Base-by-base conservation (phyloP, 108 stramenopile genomes). In the Nitzschia sp. region DNA sequence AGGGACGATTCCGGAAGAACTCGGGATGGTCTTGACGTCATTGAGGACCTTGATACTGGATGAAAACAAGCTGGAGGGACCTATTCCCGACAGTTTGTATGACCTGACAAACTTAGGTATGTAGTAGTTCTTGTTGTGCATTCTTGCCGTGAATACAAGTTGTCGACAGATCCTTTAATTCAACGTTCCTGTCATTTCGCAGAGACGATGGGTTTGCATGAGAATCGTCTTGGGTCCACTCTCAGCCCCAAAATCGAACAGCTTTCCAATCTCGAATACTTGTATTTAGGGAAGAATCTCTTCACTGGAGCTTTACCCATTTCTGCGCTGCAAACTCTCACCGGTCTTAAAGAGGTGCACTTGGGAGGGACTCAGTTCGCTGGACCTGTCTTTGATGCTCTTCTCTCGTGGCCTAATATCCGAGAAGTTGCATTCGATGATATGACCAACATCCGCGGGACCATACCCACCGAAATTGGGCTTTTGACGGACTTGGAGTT, bases 1-100 rank as follows among this genome's bases (percentile, higher is more conserved):
- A 11, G 74, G 74, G 18, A 46, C 54, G n/a, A 45, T 75, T 42
- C 74, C 74, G 13, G 59, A 46, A 0, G 74, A 75, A 45, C 25
- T 75, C 13, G 74, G 74, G 45, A 36, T 75, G 36, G 49, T 51
- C 21, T 46, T 75, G 36, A 67, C 65, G 1, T 28, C 42, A n/a
- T 57, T 75, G 0, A 67, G 34, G 0, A n/a, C 36, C n/a, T 25
- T 75, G 35, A 53, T 29, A 19, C 15, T 75, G 18, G 29, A 34
- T 36, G 15, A 34, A 28, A 75, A 75, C 46, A 51, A 55, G 8
- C 59, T 75, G 51, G 66, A 75, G 30, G 74, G 74, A 0, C 54
- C 49, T 19, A 48, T 75, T 33, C 74, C 74, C 0, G 28, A 57
- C 0, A 32, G 34, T 6, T 18, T 75, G 9, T 75, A 30, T 28